These are phyloP conservation scores for Fusarium agapanthi DNA, from an alignment of 2,329 filamentous ascomycete species.

Conservation along the genomic window DNA sequence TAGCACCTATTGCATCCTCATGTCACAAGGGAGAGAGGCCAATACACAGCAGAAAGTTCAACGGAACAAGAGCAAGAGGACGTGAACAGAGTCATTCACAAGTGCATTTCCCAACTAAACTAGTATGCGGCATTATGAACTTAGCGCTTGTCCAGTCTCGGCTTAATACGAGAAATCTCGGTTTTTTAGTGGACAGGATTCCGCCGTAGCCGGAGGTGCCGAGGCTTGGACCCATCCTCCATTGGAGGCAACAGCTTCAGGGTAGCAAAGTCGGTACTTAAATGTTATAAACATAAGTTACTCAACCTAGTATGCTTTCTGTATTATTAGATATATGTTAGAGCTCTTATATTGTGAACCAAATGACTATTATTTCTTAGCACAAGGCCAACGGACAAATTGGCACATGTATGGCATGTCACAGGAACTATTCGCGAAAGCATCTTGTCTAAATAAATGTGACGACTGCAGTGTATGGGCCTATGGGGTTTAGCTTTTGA, in stretches of 20 bases:
- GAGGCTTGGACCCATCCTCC: background rate
- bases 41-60: background rate
- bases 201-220: background rate
- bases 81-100: accelerated
- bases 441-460: no score
- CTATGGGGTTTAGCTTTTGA: no score
- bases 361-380: accelerated
- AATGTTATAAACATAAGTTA: no score
- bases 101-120: background rate
- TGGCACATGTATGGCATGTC: no score
- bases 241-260: background rate
- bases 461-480: no score
- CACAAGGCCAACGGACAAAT: background rate
- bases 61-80: background rate
- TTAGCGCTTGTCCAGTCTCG: background rate
- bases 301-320: background rate
- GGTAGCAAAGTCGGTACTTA: background rate
- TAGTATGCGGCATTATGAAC: background rate
- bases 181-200: background rate
- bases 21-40: accelerated
- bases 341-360: accelerated
- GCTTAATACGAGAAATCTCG: background rate
- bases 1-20: accelerated
- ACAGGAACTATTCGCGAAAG: accelerated
- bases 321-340: accelerated